These are phyloP conservation scores for Trichoderma sp. DNA, from an alignment of 2,329 filamentous ascomycete genomes.

Conservation along the genomic window DNA sequence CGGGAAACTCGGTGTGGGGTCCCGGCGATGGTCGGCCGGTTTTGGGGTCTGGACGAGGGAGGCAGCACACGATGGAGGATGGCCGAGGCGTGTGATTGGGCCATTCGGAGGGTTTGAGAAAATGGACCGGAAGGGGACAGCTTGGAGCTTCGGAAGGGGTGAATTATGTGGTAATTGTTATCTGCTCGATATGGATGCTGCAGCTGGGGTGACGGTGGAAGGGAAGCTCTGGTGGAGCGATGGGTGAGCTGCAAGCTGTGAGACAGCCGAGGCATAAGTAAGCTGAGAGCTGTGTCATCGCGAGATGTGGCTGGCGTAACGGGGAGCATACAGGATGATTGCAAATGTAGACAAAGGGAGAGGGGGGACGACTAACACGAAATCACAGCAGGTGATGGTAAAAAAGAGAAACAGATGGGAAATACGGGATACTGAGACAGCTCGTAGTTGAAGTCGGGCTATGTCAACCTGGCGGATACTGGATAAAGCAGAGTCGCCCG, in stretches of 20 bases:
- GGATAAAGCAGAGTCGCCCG: neutral
- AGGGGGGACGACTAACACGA: neutral
- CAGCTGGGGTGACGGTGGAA: neutral
- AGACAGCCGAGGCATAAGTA: neutral
- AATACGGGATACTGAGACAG: neutral
- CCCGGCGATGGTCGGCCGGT: conserved; percentile 3
- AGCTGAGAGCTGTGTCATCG: neutral
- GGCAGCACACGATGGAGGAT: neutral
- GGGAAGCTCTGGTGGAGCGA: neutral
- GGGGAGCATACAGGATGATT: neutral
- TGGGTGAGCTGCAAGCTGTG: neutral
- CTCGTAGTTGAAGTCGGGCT: neutral
- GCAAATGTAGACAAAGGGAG: neutral
- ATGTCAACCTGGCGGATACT: neutral
- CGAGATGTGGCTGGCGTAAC: neutral
- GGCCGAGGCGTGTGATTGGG: conserved; percentile 13
- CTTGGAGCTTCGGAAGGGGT: neutral
- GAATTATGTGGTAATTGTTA: neutral
- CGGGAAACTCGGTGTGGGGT: conserved; percentile 20
- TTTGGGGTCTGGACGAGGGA: neutral
- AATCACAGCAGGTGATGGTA: conserved; percentile 8
- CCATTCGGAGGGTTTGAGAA: neutral
- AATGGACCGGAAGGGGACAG: conserved; percentile 9
- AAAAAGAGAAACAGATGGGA: neutral
- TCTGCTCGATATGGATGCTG: neutral